Conservation (phyloP, 805 yeast genomes). For the Candida lessepsii region DNA sequence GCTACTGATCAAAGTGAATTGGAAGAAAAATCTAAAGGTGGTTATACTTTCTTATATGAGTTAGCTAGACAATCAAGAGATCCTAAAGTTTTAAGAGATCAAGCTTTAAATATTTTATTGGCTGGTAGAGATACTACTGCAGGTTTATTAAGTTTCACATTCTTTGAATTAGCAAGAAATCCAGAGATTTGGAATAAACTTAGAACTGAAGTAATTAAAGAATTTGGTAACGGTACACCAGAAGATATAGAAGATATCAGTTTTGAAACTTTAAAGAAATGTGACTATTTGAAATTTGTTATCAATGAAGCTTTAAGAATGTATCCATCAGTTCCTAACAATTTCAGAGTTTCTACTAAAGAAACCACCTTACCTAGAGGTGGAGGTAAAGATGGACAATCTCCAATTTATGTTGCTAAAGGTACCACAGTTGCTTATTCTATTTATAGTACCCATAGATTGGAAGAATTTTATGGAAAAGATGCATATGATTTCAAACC, state of each 20-base stretch:
- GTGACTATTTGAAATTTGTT: conserved; percentile 46
- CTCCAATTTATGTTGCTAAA: conserved; percentile 42
- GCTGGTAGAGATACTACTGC: conserved; percentile 62
- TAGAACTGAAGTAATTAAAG: conserved; percentile 32
- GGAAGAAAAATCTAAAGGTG: conserved; percentile 30
- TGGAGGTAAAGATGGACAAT: conserved; percentile 38
- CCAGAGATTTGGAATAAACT: conserved; percentile 37
- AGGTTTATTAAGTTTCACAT: conserved; percentile 44
- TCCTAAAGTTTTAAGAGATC: conserved; percentile 47
- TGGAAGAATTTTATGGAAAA: conserved; percentile 38
- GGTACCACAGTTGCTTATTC: conserved; percentile 42
- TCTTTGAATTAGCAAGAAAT: conserved; percentile 45
- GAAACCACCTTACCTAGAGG: conserved; percentile 52
- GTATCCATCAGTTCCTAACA: conserved; percentile 52
- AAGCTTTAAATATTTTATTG: conserved; percentile 48
- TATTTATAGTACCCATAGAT: conserved; percentile 44
- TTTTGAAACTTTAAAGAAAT: conserved; percentile 49
- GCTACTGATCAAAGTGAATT: conserved; percentile 28
- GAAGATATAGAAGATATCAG: conserved; percentile 38
- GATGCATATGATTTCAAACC: conserved; percentile 47
- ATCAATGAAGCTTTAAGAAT: conserved; percentile 49
- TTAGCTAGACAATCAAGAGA: conserved; percentile 49
- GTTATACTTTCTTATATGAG: conserved; percentile 48
- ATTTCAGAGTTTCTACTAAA: conserved; percentile 44
- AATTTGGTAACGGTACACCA: conserved; percentile 29